Base-by-base conservation (phyloP, 306 rosid species). In the Casuarina glauca region DNA sequence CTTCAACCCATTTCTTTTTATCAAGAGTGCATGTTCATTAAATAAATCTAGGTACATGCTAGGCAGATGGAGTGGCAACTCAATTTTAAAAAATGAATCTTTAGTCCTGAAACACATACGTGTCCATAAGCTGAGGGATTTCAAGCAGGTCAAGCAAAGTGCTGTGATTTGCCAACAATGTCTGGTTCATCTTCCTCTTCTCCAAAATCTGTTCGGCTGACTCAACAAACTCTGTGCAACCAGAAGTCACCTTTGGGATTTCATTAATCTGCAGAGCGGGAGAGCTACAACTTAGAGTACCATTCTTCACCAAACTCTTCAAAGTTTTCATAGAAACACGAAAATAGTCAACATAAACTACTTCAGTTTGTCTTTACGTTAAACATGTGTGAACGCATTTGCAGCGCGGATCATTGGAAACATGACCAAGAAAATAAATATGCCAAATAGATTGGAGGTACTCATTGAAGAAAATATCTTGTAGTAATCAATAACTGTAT, bases 141-240 rank as follows among this genome's bases (percentile, higher is more conserved):
- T 93, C 98, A 76, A 95, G 99, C 87, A 95, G 90, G 84, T 95
- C 99, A 74, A 95, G 97, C 91, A 95, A 86, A 75, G 94, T 88
- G 79, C 98, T 95, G 79, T 95, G 98, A 86, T 95, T 89, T 38
- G 96, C 86, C 16, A 95, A 88, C 97, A 95, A 90, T 66, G 90
- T 93, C 82, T 95, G 98, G 87, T 95, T 95, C 99, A 91, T 86
- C 90, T 91, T 95, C 90, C 97, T 91, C 91, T 90, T 88, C 81
- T 95, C 99, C 86, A 93, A 77, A 90, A 91, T 91, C 79, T 90
- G 84, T 73, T 95, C 98, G 0, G 94, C 98, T 12, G 96, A 93
- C 80, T 95, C 97, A 46, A 95, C 66, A 76, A 93, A 95, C 84
- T 88, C 96, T n/a, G 89, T 87, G 89, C 97, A 91, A 70, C 99